Conservation (phyloP, 371 early-diverging fungal genomes). For the Mortierella sp. region DNA sequence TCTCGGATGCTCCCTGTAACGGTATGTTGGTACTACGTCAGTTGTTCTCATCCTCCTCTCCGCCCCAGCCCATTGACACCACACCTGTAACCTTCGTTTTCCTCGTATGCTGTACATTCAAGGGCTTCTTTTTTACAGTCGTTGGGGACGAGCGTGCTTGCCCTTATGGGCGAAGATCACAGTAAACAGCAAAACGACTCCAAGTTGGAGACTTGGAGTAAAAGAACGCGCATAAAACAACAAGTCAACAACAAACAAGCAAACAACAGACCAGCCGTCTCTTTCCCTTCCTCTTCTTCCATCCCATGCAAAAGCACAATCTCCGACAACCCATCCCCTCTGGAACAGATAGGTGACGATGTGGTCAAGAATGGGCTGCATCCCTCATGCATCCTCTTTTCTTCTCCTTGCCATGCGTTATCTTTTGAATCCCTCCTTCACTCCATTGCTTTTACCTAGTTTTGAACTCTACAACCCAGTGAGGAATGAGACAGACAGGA, state of each 20-base stretch:
- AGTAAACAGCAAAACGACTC: neutral
- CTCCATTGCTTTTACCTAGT: too few relatives aligned
- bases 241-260: neutral
- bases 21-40: neutral
- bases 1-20: neutral
- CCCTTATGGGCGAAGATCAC: neutral
- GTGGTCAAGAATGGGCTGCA: conserved; percentile 12
- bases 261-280: neutral
- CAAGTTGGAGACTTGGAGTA: neutral
- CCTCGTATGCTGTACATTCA: too few relatives aligned
- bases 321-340: neutral
- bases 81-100: neutral
- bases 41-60: neutral
- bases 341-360: neutral
- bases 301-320: neutral
- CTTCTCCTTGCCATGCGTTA: neutral
- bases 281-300: neutral
- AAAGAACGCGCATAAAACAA: neutral
- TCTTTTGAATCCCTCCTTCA: neutral
- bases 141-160: neutral
- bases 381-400: neutral
- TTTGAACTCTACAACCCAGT: neutral
- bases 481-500: conserved; percentile 2
- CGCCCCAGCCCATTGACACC: neutral
- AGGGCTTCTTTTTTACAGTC: neutral